A percentile compares a stretch with the other conserved stretches of the same genome.
phyloP scores from a whole-genome alignment of 164 flowering plant species.

The Saururus chinensis region DNA sequence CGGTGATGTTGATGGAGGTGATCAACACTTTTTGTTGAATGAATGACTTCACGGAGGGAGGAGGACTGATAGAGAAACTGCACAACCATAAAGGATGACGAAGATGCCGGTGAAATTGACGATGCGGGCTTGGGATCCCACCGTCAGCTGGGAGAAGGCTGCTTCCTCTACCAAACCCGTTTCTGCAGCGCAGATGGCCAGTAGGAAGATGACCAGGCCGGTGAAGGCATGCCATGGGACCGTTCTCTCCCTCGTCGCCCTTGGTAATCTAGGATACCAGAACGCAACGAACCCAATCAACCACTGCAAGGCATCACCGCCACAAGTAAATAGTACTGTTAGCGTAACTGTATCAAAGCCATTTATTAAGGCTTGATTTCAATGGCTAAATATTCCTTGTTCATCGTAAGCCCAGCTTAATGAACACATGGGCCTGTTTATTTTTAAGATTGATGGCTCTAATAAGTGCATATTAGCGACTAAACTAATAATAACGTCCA shows the following conservation, averaged over 20 bases:
- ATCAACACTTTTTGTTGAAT: too few relatives aligned
- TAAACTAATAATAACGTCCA: too few relatives aligned
- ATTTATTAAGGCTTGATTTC: too few relatives aligned
- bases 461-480: too few relatives aligned
- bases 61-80: conserved; percentile 14
- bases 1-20: too few relatives aligned
- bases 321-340: neutral
- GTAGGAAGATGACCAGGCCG: conserved; percentile 42
- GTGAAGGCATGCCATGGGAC: conserved; percentile 9
- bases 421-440: too few relatives aligned
- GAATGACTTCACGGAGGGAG: neutral
- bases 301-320: conserved; percentile 11
- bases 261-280: conserved; percentile 4
- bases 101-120: conserved; percentile 50
- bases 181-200: conserved; percentile 53
- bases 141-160: conserved; percentile 10
- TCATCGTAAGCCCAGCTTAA: too few relatives aligned
- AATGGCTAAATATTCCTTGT: too few relatives aligned
- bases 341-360: too few relatives aligned
- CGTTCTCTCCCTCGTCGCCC: neutral
- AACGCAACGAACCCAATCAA: conserved; percentile 9
- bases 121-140: conserved; percentile 17
- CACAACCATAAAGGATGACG: conserved; percentile 43
- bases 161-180: conserved; percentile 48
- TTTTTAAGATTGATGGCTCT: too few relatives aligned